Evolutionary conservation across 306 rosid species (phyloP), one percentile per base, ranked within the genome.

Genomic region (Begonia peltatifolia): DNA sequence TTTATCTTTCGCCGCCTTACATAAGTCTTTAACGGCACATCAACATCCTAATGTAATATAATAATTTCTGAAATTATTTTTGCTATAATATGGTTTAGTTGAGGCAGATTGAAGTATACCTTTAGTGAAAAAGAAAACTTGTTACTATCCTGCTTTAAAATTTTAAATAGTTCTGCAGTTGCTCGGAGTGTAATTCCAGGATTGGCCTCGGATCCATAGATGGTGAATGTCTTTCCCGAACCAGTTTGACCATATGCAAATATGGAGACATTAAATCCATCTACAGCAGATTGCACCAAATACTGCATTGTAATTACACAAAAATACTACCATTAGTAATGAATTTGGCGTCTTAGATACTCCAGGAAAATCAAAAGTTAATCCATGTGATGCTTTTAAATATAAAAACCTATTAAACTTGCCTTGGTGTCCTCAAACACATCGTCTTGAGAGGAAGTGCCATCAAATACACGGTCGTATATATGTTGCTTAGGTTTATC

Each of bases 161-260:
- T 73, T 57, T 68, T 76, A 67, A 87, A 87, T 55, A 87, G 78
- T 51, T 87, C 96, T 53, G 76, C 52, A 16, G 74, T 87, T 18
- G 94, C 92, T 10, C 85, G 84, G 8, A 87, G 94, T 43, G 96
- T 87, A 53, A 87, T 77, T 52, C 96, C 96, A 56, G 85, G 87
- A 61, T 79, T 75, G 62, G 50, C 59, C 72, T 81, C 94, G 10
- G 87, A 67, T 62, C 96, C 96, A 35, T 87, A 87, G 46, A 87
- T 81, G 35, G 96, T 87, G 63, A 74, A 87, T 7, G 96, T 87
- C 76, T 87, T 87, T 49, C 96, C 96, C 4, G 96, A 87, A 48
- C 96, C 96, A 13, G 96, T 87, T 76, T 87, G 96, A 58, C 96
- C 96, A 46, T 87, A 87, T 6, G 96, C 96, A 81, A 87, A 87